Evolutionary conservation across 345 rosid genomes (phyloP).

Genomic region (Balakata baccata): DNA sequence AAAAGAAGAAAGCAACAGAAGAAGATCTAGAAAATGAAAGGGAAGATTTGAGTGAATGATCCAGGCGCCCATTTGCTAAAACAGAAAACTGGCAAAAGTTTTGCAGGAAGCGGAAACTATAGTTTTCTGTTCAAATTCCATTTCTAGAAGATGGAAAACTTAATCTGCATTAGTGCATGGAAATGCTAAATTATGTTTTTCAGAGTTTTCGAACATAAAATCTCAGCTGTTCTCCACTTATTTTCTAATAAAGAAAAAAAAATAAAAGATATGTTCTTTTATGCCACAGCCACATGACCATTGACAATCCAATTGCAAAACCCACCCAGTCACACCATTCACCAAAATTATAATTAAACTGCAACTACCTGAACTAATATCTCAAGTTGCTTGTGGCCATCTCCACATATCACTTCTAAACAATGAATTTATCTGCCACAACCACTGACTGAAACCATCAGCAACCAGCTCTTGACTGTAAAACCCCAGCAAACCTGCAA

Average conservation of each 20-base stretch:
- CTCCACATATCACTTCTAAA: neutral
- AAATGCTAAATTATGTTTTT: neutral
- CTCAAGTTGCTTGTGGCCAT: neutral
- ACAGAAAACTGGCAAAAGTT: no score
- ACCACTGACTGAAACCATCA: neutral
- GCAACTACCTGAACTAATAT: neutral
- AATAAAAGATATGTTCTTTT: neutral
- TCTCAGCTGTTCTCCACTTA: neutral
- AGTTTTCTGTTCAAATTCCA: neutral
- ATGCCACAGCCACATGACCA: neutral
- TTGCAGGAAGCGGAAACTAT: neutral
- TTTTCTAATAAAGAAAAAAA: neutral
- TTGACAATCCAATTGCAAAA: neutral
- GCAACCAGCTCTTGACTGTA: neutral
- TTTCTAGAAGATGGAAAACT: neutral
- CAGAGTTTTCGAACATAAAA: neutral
- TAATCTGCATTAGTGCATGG: neutral
- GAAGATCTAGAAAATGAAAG: constrained; percentile 7
- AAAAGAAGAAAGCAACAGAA: constrained; percentile 9
- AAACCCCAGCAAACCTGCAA: neutral
- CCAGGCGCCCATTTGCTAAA: constrained; percentile 29
- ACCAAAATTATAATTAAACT: neutral
- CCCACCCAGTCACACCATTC: neutral
- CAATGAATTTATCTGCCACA: no score
- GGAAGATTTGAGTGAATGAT: constrained; percentile 8